A percentile compares a stretch with the other conserved stretches of the same genome.
Conservation (phyloP, 2,329 filamentous ascomycete species). For the Fragosphaeria purpurea region DNA sequence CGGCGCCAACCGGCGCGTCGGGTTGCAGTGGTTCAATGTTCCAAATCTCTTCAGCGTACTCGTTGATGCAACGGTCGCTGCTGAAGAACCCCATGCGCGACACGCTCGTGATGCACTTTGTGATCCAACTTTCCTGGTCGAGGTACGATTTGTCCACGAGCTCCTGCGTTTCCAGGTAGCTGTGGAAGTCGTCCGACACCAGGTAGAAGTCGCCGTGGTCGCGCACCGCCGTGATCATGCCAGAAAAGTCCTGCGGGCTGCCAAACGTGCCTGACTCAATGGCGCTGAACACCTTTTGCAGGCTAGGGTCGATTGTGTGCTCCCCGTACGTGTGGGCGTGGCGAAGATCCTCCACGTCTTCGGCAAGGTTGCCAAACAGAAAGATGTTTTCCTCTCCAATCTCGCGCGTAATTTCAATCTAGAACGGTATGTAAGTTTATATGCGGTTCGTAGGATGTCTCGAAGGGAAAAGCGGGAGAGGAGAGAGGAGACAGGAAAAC, state of each 20-base stretch:
- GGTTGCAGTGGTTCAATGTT: constrained; percentile 73
- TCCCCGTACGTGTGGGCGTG: constrained; percentile 78
- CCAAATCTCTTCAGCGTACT: constrained; percentile 97
- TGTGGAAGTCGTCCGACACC: constrained; percentile 94
- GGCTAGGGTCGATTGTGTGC: constrained; percentile 65
- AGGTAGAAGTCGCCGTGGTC: constrained; percentile 97
- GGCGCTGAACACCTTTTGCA: constrained; percentile 71
- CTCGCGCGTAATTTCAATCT: constrained; percentile 96
- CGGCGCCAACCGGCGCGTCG: constrained; percentile 19
- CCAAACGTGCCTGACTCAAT: constrained; percentile 79
- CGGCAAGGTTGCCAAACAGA: constrained; percentile 90
- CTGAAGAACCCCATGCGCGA: constrained; percentile 96
- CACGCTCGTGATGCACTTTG: constrained; percentile 81
- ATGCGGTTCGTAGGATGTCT: too few species aligned
- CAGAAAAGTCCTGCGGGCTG: constrained; percentile 65
- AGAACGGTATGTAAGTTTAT: constrained; percentile 7
- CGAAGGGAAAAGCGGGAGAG: too few species aligned
- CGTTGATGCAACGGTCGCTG: constrained; percentile 88
- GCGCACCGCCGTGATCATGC: constrained; percentile 72
- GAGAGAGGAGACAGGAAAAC: too few species aligned
- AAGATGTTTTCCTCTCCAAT: constrained; percentile 97
- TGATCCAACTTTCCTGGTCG: constrained; percentile 86
- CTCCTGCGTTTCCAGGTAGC: constrained; percentile 82
- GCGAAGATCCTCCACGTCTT: constrained; percentile 93
- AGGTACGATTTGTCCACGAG: constrained; percentile 87